Conservation (phyloP, 345 rosid genomes). For the Camelina neglecta region DNA sequence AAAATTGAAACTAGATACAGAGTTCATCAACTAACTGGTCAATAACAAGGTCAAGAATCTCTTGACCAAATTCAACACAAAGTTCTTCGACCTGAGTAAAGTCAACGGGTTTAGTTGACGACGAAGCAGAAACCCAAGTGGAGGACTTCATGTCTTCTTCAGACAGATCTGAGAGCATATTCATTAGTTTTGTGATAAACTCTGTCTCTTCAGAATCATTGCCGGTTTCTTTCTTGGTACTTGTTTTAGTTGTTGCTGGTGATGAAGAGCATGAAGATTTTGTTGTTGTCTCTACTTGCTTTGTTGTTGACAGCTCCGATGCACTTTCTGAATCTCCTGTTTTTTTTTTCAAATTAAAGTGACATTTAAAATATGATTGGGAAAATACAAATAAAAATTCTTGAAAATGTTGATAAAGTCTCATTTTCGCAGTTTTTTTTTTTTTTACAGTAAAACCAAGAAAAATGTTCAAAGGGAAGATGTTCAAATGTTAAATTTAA, state of each 20-base stretch:
- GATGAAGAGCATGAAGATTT: conserved; percentile 42
- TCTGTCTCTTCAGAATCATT: conserved; percentile 41
- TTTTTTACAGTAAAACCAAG: conserved; percentile 31
- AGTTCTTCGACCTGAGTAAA: conserved; percentile 52
- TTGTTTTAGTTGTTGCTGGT: conserved; percentile 37
- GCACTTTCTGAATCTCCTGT: conserved; percentile 45
- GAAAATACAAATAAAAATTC: conserved; percentile 8
- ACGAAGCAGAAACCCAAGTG: conserved; percentile 49
- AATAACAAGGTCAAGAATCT: conserved; percentile 56
- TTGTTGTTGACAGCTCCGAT: conserved; percentile 43
- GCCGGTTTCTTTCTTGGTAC: conserved; percentile 35
- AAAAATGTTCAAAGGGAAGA: conserved; percentile 14
- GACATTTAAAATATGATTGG: neutral
- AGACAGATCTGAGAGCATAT: conserved; percentile 49
- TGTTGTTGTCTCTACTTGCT: conserved; percentile 34
- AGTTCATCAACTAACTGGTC: conserved; percentile 57
- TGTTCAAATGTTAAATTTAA: conserved; percentile 9
- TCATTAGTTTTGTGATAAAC: conserved; percentile 45
- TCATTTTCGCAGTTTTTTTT: conserved; percentile 24
- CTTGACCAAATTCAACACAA: conserved; percentile 54
- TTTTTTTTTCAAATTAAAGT: conserved; percentile 46
- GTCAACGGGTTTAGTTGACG: conserved; percentile 42
- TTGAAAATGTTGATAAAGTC: conserved; percentile 33
- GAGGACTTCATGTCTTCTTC: conserved; percentile 55
- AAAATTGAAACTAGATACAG: conserved; percentile 22